Conservation (phyloP, 768 basidiomycete genomes). For the Boletellus ananiceps region DNA sequence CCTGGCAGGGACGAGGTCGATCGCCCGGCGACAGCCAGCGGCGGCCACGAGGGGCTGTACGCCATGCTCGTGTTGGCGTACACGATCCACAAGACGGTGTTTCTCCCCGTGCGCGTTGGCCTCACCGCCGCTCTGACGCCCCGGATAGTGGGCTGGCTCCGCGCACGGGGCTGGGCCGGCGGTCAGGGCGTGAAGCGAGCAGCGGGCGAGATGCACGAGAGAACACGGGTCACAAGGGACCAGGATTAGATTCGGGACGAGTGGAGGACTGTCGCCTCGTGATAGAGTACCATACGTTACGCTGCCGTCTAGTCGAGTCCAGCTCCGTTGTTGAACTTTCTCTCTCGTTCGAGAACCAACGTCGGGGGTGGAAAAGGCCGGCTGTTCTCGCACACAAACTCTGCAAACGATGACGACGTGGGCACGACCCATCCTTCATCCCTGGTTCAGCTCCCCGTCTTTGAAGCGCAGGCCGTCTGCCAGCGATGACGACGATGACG, state of each 20-base stretch:
- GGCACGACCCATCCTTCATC: conserved; percentile 36
- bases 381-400: neutral
- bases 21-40: conserved; percentile 26
- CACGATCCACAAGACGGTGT: conserved; percentile 91
- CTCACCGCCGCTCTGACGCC: conserved; percentile 86
- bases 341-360: conserved; percentile 2
- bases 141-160: conserved; percentile 78
- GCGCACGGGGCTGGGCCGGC: conserved; percentile 78
- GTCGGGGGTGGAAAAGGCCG: neutral
- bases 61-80: conserved; percentile 93
- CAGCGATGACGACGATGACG: conserved; percentile 19
- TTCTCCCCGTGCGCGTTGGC: conserved; percentile 85
- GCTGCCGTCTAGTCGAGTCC: neutral
- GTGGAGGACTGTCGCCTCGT: neutral
- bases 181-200: conserved; percentile 40
- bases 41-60: conserved; percentile 72
- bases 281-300: conserved; percentile 9
- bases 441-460: conserved; percentile 40
- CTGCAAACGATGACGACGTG: conserved; percentile 27
- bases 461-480: conserved; percentile 37
- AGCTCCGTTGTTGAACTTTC: too few relatives aligned
- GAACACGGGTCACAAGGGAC: too few relatives aligned
- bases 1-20: conserved; percentile 67
- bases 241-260: too few relatives aligned
- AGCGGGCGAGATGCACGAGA: too few relatives aligned